phyloP scores from a whole-genome alignment of 208 protist genomes.

The Crithidia fasciculata region DNA sequence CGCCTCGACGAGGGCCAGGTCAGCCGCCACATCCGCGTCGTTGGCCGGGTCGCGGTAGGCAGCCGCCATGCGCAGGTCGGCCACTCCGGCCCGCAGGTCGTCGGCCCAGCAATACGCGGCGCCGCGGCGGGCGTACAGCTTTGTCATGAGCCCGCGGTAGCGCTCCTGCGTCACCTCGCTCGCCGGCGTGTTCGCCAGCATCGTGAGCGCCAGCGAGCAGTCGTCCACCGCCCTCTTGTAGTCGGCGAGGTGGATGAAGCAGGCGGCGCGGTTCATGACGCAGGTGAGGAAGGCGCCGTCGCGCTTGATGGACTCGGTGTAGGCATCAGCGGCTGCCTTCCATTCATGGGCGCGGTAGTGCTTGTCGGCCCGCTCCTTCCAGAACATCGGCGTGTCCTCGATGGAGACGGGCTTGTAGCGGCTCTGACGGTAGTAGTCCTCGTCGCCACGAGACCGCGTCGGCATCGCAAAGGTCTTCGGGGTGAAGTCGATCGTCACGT shows the following conservation, averaged over 20 bases:
- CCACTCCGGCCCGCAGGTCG: slow-evolving; percentile 58
- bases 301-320: slow-evolving; percentile 93
- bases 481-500: slow-evolving; percentile 87
- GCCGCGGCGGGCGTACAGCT: slow-evolving; percentile 83
- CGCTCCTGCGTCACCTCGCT: slow-evolving; percentile 90
- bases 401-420: slow-evolving; percentile 91
- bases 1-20: slow-evolving; percentile 65
- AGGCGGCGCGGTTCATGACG: slow-evolving; percentile 89
- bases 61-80: slow-evolving; percentile 85
- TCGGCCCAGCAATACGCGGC: slow-evolving; percentile 84
- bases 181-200: slow-evolving; percentile 90
- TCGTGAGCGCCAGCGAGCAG: slow-evolving; percentile 85
- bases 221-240: slow-evolving; percentile 87
- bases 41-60: slow-evolving; percentile 75
- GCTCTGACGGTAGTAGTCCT: slow-evolving; percentile 92
- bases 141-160: slow-evolving; percentile 88
- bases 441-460: slow-evolving; percentile 86
- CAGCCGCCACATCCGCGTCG: slow-evolving; percentile 61
- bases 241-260: slow-evolving; percentile 80
- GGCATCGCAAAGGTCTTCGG: slow-evolving; percentile 81
- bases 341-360: slow-evolving; percentile 78
- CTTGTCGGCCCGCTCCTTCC: slow-evolving; percentile 90
- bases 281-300: slow-evolving; percentile 91
- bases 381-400: slow-evolving; percentile 94
- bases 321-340: slow-evolving; percentile 82